Conservation (phyloP, 331 rosid species). For the Arachis monticola region DNA sequence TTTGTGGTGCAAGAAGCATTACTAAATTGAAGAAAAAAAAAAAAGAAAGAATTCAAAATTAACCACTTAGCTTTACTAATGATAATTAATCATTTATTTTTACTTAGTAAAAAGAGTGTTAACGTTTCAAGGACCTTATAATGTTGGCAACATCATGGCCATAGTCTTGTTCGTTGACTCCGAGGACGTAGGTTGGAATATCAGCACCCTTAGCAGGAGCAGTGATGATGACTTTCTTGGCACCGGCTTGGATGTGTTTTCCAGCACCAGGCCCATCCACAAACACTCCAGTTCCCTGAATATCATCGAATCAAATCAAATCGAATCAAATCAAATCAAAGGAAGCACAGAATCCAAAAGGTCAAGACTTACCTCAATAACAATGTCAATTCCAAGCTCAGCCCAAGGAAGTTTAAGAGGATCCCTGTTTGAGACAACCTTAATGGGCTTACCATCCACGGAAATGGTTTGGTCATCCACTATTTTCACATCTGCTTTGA, state of each 20-base stretch:
- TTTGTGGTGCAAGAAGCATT: conserved; percentile 98
- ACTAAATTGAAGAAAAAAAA: conserved; percentile 49
- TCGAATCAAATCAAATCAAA: neutral
- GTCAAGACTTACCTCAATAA: conserved; percentile 70
- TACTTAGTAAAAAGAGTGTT: conserved; percentile 8
- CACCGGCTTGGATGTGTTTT: conserved; percentile 98
- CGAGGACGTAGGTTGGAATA: conserved; percentile 92
- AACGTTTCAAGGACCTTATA: conserved; percentile 55
- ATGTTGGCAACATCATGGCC: conserved; percentile 70
- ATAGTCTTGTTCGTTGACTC: conserved; percentile 88
- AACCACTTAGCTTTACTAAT: neutral
- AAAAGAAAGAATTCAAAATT: neutral
- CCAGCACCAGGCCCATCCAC: conserved; percentile 99
- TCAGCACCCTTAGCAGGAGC: conserved; percentile 99
- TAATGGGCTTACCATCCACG: conserved; percentile 90
- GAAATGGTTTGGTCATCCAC: conserved; percentile 69
- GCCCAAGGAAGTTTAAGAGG: conserved; percentile 99
- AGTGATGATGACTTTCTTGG: conserved; percentile 95
- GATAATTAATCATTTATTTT: neutral
- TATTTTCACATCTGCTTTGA: conserved; percentile 87
- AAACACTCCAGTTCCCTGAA: conserved; percentile 98
- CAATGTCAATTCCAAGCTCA: conserved; percentile 96
- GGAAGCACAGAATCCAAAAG: neutral
- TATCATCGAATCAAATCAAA: neutral
- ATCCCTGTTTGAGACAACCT: conserved; percentile 91